phyloP scores from a whole-genome alignment of 176 grass and related monocot genomes.

The Juncus effusus region DNA sequence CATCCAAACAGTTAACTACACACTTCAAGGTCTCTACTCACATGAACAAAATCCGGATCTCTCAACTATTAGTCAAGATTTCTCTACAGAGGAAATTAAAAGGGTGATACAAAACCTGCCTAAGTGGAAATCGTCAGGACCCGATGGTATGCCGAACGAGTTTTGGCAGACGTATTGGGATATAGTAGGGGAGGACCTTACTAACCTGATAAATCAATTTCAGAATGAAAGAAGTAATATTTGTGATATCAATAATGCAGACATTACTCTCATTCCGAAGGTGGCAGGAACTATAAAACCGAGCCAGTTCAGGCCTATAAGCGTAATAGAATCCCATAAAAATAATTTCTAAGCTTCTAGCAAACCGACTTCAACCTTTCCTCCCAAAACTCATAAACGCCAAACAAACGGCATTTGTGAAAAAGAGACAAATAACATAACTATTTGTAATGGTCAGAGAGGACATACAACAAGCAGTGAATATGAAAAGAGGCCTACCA shows the following conservation, averaged over 20 bases:
- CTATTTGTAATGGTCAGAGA: neutral
- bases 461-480: neutral
- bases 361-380: neutral
- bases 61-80: no score
- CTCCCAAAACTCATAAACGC: neutral
- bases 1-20: no score
- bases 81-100: no score
- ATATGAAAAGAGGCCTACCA: neutral
- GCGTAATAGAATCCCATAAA: neutral
- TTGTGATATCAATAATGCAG: neutral
- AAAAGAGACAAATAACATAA: neutral
- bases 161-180: neutral
- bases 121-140: neutral
- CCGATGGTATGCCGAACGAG: neutral
- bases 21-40: no score
- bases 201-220: neutral
- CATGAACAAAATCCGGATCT: no score
- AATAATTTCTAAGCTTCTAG: neutral
- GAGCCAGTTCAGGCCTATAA: neutral
- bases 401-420: no score
- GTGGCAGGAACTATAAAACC: neutral
- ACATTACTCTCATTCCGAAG: neutral
- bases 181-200: neutral
- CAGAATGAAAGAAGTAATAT: neutral
- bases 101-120: neutral